These are phyloP conservation scores for Cyberlindnera saturnus DNA, from an alignment of 805 yeast species.

Conservation along the genomic window DNA sequence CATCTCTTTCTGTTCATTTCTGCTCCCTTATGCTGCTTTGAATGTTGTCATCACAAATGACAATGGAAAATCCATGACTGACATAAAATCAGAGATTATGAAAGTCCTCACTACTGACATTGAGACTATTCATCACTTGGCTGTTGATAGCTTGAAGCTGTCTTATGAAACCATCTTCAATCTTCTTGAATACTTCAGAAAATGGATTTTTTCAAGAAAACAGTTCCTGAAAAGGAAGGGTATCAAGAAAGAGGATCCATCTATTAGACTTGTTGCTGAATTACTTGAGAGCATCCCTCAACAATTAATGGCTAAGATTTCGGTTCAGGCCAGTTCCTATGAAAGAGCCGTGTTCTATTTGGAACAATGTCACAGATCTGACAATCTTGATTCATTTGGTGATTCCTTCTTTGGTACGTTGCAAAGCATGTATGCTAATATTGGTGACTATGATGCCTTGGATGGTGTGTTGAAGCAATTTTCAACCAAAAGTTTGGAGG, in stretches of 20 bases:
- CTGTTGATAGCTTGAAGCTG: slow-evolving; percentile 52
- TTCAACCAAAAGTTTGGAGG: slow-evolving; percentile 63
- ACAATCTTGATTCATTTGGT: slow-evolving; percentile 26
- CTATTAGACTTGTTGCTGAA: slow-evolving; percentile 32
- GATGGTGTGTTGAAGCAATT: slow-evolving; percentile 78
- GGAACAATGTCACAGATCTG: slow-evolving; percentile 62
- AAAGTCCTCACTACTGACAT: slow-evolving; percentile 47
- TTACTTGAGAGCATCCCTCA: slow-evolving; percentile 58
- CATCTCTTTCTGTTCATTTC: slow-evolving; percentile 57
- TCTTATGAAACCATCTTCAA: slow-evolving; percentile 73
- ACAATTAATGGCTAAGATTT: slow-evolving; percentile 65
- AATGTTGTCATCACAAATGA: slow-evolving; percentile 50
- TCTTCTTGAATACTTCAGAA: slow-evolving; percentile 75
- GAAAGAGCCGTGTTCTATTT: slow-evolving; percentile 83
- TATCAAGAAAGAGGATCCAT: slow-evolving; percentile 23
- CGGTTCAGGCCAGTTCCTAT: slow-evolving; percentile 77
- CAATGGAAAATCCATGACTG: slow-evolving; percentile 30
- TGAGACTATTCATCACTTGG: slow-evolving; percentile 41
- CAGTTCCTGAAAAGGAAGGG: slow-evolving; percentile 16
- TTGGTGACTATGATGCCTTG: slow-evolving; percentile 85
- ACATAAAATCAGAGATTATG: slow-evolving; percentile 53
- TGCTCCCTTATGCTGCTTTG: slow-evolving; percentile 73
- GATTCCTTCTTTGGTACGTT: slow-evolving; percentile 41
- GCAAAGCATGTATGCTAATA: slow-evolving; percentile 77
- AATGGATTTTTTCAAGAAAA: slow-evolving; percentile 45